phyloP scores from a whole-genome alignment of 1,284 basidiomycete species.

The Ceratobasidium sp. region DNA sequence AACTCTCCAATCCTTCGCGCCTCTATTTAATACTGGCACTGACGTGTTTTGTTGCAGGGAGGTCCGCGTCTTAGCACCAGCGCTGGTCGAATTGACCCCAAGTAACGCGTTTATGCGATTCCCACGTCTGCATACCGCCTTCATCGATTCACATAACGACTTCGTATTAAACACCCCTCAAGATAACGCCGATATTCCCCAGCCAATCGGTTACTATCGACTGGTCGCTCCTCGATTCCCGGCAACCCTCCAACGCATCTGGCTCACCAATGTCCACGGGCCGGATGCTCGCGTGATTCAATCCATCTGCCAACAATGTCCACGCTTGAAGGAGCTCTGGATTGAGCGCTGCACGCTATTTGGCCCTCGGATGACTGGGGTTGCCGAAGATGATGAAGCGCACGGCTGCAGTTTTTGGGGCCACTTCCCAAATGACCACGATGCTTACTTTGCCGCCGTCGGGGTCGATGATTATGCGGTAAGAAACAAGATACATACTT shows the following conservation, averaged over 20 bases:
- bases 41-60: conserved; percentile 13
- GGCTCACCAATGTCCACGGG: conserved; percentile 38
- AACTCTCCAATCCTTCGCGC: background rate
- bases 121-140: conserved; percentile 23
- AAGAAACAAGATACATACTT: conserved; percentile 12
- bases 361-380: conserved; percentile 8
- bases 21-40: background rate
- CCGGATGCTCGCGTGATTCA: conserved; percentile 39
- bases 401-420: conserved; percentile 24
- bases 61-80: conserved; percentile 19
- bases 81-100: background rate
- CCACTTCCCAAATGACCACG: conserved; percentile 38
- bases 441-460: conserved; percentile 35
- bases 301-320: conserved; percentile 21
- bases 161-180: conserved; percentile 2
- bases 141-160: conserved; percentile 39
- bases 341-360: conserved; percentile 39
- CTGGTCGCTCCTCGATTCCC: conserved; percentile 35
- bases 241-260: conserved; percentile 18
- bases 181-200: too few species aligned
- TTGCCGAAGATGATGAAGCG: too few species aligned
- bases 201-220: conserved; percentile 29
- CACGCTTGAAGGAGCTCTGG: conserved; percentile 27
- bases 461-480: conserved; percentile 35
- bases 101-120: conserved; percentile 21